A percentile compares a stretch with the other conserved stretches of the same genome.
Conservation (phyloP, 2,329 filamentous ascomycete genomes). For the Colletotrichum brevisporum region DNA sequence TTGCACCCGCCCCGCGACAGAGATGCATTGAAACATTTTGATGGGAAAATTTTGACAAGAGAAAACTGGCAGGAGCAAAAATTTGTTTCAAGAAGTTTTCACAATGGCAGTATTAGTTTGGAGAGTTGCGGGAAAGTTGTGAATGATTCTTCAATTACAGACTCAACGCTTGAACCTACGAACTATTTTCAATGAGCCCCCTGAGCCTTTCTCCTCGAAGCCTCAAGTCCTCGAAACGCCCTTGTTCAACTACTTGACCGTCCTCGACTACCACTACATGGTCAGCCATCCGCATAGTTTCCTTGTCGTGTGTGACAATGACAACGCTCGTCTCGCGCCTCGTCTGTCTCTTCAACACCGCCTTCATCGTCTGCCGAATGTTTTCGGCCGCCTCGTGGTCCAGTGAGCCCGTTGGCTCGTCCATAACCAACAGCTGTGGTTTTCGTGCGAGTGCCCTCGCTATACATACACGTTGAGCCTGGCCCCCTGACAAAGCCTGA, state of each 20-base stretch:
- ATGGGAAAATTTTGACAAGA: too few species aligned
- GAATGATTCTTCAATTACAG: too few species aligned
- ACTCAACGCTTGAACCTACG: background rate
- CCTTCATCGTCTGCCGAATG: conserved; percentile 74
- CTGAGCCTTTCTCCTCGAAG: conserved; percentile 60
- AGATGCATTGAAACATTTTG: too few species aligned
- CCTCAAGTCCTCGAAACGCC: conserved; percentile 74
- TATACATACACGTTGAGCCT: conserved; percentile 85
- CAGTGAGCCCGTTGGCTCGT: conserved; percentile 88
- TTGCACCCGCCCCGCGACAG: too few species aligned
- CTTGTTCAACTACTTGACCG: conserved; percentile 75
- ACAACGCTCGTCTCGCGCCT: conserved; percentile 74
- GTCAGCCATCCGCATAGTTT: conserved; percentile 90
- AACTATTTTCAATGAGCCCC: conserved; percentile 58
- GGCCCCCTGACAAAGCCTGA: conserved; percentile 81
- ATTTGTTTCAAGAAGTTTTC: too few species aligned
- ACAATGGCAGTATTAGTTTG: too few species aligned
- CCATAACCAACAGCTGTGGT: conserved; percentile 82
- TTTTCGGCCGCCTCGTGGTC: conserved; percentile 77
- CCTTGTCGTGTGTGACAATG: conserved; percentile 83
- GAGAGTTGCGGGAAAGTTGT: too few species aligned
- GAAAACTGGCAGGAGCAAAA: too few species aligned
- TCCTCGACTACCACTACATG: conserved; percentile 81
- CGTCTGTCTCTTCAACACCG: conserved; percentile 58
- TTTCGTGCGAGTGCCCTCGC: conserved; percentile 81